Conservation (phyloP, 495 filamentous ascomycete species). For the Hyaloscypha hepaticicola region DNA sequence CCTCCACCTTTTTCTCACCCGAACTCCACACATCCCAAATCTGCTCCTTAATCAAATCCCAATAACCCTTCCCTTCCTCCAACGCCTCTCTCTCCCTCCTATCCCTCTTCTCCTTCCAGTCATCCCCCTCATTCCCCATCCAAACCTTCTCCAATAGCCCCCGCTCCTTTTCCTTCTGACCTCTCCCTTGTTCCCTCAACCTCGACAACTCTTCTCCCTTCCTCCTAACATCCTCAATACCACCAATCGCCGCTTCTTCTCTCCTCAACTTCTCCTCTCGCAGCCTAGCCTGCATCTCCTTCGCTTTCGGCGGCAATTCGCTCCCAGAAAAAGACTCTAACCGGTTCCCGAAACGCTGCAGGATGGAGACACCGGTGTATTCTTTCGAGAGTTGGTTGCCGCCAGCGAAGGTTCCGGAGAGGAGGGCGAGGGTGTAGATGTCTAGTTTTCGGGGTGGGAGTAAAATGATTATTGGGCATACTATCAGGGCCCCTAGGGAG, state of each 20-base stretch:
- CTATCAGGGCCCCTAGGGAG: conserved; percentile 60
- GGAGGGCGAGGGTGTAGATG: conserved; percentile 53
- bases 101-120: conserved; percentile 73
- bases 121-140: conserved; percentile 62
- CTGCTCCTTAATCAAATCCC: conserved; percentile 78
- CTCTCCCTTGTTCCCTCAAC: conserved; percentile 23
- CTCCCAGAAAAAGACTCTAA: conserved; percentile 26
- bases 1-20: conserved; percentile 36
- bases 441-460: conserved; percentile 82
- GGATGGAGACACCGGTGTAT: conserved; percentile 57
- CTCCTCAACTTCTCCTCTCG: conserved; percentile 38
- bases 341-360: conserved; percentile 42
- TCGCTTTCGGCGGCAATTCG: conserved; percentile 55
- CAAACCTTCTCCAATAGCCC: conserved; percentile 54
- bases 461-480: conserved; percentile 65
- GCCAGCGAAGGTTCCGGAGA: conserved; percentile 48
- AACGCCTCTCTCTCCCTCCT: conserved; percentile 69
- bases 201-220: conserved; percentile 30
- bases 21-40: conserved; percentile 78
- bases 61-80: conserved; percentile 77
- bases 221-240: conserved; percentile 31
- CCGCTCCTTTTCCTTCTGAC: conserved; percentile 36
- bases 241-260: neutral
- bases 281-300: conserved; percentile 48
- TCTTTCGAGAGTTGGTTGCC: conserved; percentile 61